Evolutionary conservation across 176 grass and related monocot species (phyloP), one percentile per base, ranked within the genome.

Genomic region (Phyllostachys edulis): DNA sequence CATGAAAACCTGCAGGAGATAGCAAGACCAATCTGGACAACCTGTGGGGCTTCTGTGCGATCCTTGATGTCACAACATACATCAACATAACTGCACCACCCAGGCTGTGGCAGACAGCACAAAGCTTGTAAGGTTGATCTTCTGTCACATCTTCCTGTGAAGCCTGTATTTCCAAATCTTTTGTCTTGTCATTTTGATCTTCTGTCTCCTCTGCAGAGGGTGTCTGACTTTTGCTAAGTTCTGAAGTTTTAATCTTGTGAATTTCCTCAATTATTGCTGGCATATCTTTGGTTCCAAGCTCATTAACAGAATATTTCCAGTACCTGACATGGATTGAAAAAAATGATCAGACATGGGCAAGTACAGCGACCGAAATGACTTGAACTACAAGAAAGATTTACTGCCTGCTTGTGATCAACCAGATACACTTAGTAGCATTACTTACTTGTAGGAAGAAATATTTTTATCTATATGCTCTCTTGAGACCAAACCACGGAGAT

Each of bases 241-340:
- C 96, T 37, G 87, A 91, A 49, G 76, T 83, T 92, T 98, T 98
- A 49, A 98, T 93, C 81, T 87, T 94, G 88, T 98, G 91, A 84
- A 98, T 95, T 78, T 93, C 94, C 44, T 98, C 93, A 26, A 98
- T 90, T 82, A 98, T 89, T 74, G 93, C 93, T 26, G 91, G 89
- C 47, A 98, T 82, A 90, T 98, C 96, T 88, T 90, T 87, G 26
- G 91, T 95, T 80, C 91, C 96, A 80, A 92, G 96, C 84, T 98
- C 96, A 83, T 98, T 98, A 80, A 98, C 89, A 81, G 96, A 95
- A 88, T 98, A 98, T 78, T 80, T 95, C 96, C 96, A 98, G 80
- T 98, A 98, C 73, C 95, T 98, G 68, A 55, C 38, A 51, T 78
- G 50, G 26, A 84, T 91, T 34, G 26, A 16, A 23, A 63, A 41